Base-by-base conservation (phyloP, 768 basidiomycete species). In the Brasilioporus rufonigricans region DNA sequence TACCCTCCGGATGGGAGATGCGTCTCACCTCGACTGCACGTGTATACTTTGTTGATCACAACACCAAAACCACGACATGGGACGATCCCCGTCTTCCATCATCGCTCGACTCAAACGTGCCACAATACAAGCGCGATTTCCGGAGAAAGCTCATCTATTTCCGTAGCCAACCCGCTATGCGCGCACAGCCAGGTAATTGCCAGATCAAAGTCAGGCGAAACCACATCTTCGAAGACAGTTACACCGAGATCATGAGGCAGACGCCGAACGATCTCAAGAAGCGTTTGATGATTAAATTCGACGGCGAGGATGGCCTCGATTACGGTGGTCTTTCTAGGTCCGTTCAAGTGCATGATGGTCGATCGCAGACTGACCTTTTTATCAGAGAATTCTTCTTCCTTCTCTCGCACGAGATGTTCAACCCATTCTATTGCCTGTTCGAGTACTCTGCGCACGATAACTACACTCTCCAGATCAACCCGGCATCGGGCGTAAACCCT, bases 401-500 rank as follows among this genome's bases (percentile, higher is more conserved):
- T 54, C 82, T 99, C 45, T 98, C 96, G 32, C 97, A 99, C 71
- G 97, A 98, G 74, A 98, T 99, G 97, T 98, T 99, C 80, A 97
- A 98, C 73, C 97, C 97, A 23, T 98, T 99, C 82, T 98, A 99
- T 75, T 98, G 97, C 72, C 79, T 99, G 12, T 99, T 99, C 75
- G 97, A 99, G 75, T 99, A 99, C 74, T 98, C 97, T 2, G 97
- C 97, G 19, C 96, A 98, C 76, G 97, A 98, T 80, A 98, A 99
- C 74, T 99, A 99, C 70, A 98, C 97, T 11, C 87, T 99, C 27
- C 97, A 99, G 74, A 98, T 99, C 73, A 98, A 98, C 74, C 96
- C 96, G 13, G 94, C 93, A 11, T 97, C 94, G 32, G 92, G 92
- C 40, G 93, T 99, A 63, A 99, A 99, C 72, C 97, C 97, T 0